A percentile compares a stretch with the other conserved stretches of the same genome.
These are phyloP conservation scores for Cladophialophora carrionii DNA, from an alignment of 2,329 filamentous ascomycete species.

Conservation along the genomic window DNA sequence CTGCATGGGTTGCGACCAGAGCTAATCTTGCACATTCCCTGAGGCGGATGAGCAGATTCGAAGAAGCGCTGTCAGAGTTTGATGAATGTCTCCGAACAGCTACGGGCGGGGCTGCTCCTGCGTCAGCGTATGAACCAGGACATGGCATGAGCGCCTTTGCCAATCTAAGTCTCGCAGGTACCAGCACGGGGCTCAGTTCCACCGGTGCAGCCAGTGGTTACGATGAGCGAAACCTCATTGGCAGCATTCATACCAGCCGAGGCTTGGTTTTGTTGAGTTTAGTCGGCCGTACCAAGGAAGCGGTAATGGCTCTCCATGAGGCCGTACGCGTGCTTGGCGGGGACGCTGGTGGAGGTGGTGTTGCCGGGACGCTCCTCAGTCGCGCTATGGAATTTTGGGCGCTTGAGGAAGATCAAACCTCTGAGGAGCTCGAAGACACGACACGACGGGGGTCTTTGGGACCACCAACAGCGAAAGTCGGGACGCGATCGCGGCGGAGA, in stretches of 20 bases:
- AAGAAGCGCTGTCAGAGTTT: slow-evolving; percentile 77
- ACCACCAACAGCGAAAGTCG: slow-evolving; percentile 7
- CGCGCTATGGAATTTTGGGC: slow-evolving; percentile 54
- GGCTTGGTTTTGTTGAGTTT: slow-evolving; percentile 82
- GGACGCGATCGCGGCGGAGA: slow-evolving; percentile 22
- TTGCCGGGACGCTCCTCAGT: slow-evolving; percentile 51
- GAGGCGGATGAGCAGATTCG: slow-evolving; percentile 69
- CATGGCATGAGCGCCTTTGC: slow-evolving; percentile 31
- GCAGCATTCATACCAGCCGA: slow-evolving; percentile 57
- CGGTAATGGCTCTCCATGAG: slow-evolving; percentile 81
- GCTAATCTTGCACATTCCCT: slow-evolving; percentile 90
- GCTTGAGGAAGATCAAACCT: slow-evolving; percentile 43
- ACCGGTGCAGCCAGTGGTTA: slow-evolving; percentile 50
- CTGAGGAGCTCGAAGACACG: slow-evolving; percentile 22
- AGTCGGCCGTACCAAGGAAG: slow-evolving; percentile 69
- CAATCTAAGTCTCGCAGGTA: slow-evolving; percentile 29
- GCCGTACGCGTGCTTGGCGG: slow-evolving; percentile 54
- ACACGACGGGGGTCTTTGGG: slow-evolving; percentile 15
- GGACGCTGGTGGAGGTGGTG: slow-evolving; percentile 53
- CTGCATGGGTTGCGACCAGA: slow-evolving; percentile 79
- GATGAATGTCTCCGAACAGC: slow-evolving; percentile 83
- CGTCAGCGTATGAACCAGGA: slow-evolving; percentile 28
- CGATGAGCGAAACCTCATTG: slow-evolving; percentile 52
- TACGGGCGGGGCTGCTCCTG: slow-evolving; percentile 62
- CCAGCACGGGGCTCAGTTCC: slow-evolving; percentile 32